Conservation (phyloP, 2,329 filamentous ascomycete species). For the Fusarium incarnatum region DNA sequence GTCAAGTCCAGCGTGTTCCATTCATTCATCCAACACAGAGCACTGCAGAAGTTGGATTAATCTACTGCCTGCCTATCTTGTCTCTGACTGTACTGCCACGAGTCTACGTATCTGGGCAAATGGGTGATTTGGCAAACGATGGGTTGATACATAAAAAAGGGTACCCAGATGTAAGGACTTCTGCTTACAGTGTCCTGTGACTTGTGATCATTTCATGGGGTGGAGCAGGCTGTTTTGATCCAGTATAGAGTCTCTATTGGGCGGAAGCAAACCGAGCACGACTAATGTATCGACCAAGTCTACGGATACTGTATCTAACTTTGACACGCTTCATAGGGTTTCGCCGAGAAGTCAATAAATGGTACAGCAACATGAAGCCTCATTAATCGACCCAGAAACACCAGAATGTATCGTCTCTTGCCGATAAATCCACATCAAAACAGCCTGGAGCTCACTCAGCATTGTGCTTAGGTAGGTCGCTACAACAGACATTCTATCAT, state of each 20-base stretch:
- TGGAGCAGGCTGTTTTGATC: slow-evolving; percentile 22
- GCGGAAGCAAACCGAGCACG: slow-evolving; percentile 5
- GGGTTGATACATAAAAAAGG: background rate
- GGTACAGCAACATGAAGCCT: background rate
- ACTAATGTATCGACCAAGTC: slow-evolving; percentile 11
- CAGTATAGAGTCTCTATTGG: slow-evolving; percentile 6
- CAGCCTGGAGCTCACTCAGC: background rate
- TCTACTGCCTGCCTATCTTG: background rate
- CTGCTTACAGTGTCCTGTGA: slow-evolving; percentile 6
- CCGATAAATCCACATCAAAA: background rate
- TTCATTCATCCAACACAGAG: background rate
- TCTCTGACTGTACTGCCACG: slow-evolving; percentile 4
- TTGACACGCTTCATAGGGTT: background rate
- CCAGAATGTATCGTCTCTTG: no score
- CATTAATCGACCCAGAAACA: background rate
- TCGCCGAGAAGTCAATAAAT: background rate
- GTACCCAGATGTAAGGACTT: slow-evolving; percentile 5
- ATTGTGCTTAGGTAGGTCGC: background rate
- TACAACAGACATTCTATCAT: slow-evolving; percentile 11
- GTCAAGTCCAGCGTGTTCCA: slow-evolving; percentile 5
- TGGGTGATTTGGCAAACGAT: background rate
- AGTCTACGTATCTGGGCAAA: background rate
- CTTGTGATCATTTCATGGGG: slow-evolving; percentile 1
- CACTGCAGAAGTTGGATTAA: background rate
- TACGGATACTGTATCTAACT: background rate